Base-by-base conservation (phyloP, 805 yeast species). In the Cyberlindnera xishuangbannaensis region DNA sequence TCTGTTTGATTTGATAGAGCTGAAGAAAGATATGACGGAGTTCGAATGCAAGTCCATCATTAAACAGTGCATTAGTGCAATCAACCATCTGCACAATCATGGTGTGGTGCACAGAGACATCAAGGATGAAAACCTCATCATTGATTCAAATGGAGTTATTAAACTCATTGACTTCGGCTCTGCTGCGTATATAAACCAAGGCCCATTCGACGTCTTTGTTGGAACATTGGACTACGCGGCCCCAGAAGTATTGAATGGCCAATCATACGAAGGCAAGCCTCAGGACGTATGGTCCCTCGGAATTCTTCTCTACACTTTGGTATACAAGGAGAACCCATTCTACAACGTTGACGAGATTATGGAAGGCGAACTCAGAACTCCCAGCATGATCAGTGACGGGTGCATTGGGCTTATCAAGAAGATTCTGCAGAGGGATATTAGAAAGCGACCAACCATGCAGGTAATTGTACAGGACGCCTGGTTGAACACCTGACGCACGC, bases 281-380 rank as follows among this genome's bases (percentile, higher is more conserved):
- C 98, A 92, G 57, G 98, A 92, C 59, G 80, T 88, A 2, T 92
- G 98, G 98, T 95, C 97, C 0, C 67, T 90, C 53, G 98, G 98
- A 3, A 83, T 92, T 15, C 63, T 92, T 37, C 63, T 92, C 15
- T 92, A 88, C 60, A 92, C 97, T 0, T 73, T 92, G 51, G 69
- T 90, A 6, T 92, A 82, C 66, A 85, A 88, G 53, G 97, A 92
- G 54, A 88, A 90, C 50, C 98, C 98, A 7, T 92, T 90, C 51
- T 85, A 86, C 57, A 87, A 85, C 53, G 94, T 88, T 30, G 97
- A 90, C 57, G 97, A 88, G 56, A 92, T 92, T 34, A 76, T 88
- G 75, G 95, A 86, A 45, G 95, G 95, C 1, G 88, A 81, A 30
- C 59, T 88, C 41, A 69, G 83, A 29, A 65, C 86, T 25, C 94